Evolutionary conservation across 176 grass and related monocot genomes (phyloP), one percentile per base, ranked within the genome.

Genomic region (Pontederia crassipes): DNA sequence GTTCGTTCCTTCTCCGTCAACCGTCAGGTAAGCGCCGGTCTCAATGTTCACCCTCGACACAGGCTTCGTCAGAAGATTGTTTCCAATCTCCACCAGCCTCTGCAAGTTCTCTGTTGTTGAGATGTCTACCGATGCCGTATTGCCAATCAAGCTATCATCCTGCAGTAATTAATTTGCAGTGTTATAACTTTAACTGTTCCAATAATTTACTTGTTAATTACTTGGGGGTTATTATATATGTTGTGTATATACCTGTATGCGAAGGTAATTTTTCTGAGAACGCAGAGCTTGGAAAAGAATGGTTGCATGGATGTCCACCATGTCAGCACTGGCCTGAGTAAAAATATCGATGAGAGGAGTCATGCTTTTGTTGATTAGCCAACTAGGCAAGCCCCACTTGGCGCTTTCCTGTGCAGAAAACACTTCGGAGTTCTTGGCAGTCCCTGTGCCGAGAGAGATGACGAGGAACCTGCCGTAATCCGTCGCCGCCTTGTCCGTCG

Each of bases 231-330:
- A n/a, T 29, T 8, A 2, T 15, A 61, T 62, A 62, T 10, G 53
- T 15, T 54, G 28, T n/a, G 12, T 11, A 11, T 35, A 45, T 55
- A 75, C 78, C 79, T 76, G 74, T 59, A 89, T 86, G 12, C 89
- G 82, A 8, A 92, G 70, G 65, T 92, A 87, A 0, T 58, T 16
- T 12, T 76, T 16, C 14, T 75, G 51, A 6, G 7, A 65, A 56
- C 55, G 58, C 49, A 87, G 64, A 0, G 74, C 74, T 72, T 81
- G 74, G 63, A 92, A 87, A 14, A 92, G 58, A 54, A 81, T 58
- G 8, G 80, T 78, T 20, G 72, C 54, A 17, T 95, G 67, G 59
- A 89, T 86, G 72, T 95, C 89, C 9, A 89, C 82, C 59, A 95
- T 48, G 29, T 89, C 89, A 5, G 79, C 28, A 65, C 76, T 83